Evolutionary conservation across 2,329 filamentous ascomycete species (phyloP).

Genomic region (Beauveria caledonica): DNA sequence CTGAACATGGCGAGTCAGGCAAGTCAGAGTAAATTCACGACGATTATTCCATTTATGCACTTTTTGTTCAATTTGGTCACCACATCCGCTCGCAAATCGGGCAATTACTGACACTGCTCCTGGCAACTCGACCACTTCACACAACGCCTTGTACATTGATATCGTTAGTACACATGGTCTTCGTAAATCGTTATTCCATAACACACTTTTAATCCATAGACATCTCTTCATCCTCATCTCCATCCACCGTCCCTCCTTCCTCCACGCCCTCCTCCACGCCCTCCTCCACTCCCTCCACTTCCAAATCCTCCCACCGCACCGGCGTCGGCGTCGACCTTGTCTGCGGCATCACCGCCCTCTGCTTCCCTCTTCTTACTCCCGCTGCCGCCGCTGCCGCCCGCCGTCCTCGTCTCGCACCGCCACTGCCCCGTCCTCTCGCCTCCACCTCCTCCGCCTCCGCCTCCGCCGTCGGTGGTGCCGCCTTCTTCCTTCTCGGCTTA

Average conservation of each 20-base stretch:
- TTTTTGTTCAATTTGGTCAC: neutral
- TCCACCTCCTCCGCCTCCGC: conserved; percentile 1
- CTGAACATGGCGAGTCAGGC: neutral
- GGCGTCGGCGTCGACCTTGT: conserved; percentile 11
- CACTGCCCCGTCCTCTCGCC: neutral
- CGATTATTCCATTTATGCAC: too few relatives aligned
- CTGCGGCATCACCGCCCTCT: neutral
- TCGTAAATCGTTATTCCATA: conserved; percentile 13
- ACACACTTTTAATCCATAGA: conserved; percentile 13
- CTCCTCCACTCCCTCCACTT: conserved; percentile 14
- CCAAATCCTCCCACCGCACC: conserved; percentile 9
- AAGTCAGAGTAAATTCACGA: neutral
- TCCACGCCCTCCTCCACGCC: conserved; percentile 17
- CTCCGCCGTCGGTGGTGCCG: neutral
- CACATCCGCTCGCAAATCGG: neutral
- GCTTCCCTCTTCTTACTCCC: neutral
- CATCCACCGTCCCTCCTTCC: conserved; percentile 15
- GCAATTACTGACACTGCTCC: neutral
- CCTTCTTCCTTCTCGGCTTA: conserved; percentile 14
- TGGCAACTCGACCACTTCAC: neutral
- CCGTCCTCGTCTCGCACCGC: conserved; percentile 8
- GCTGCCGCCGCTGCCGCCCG: neutral
- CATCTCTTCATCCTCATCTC: conserved; percentile 16
- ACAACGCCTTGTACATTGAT: neutral
- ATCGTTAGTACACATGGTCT: neutral